These are phyloP conservation scores for Podaxis mareebaensis DNA, from an alignment of 768 basidiomycete genomes.

Conservation along the genomic window DNA sequence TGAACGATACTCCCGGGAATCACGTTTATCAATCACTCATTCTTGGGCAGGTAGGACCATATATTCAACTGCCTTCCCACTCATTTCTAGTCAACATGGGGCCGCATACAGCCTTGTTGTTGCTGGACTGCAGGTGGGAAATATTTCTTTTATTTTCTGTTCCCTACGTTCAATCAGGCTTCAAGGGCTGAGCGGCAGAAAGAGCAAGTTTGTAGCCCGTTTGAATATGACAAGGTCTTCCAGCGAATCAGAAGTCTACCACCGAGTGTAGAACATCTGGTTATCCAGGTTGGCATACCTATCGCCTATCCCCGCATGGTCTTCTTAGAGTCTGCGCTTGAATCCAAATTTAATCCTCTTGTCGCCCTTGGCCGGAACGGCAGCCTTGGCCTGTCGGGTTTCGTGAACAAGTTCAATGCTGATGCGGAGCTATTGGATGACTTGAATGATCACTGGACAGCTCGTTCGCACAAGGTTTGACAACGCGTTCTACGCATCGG, in stretches of 20 bases:
- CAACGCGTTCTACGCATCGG: neutral
- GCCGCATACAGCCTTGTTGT: conserved; percentile 69
- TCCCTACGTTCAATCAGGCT: conserved; percentile 3
- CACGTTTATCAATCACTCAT: conserved; percentile 75
- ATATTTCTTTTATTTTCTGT: conserved; percentile 2
- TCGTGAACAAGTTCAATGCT: conserved; percentile 90
- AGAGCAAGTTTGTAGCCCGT: conserved; percentile 73
- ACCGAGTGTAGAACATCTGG: conserved; percentile 70
- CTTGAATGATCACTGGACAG: conserved; percentile 93
- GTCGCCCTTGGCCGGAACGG: conserved; percentile 71
- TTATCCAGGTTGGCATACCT: conserved; percentile 78
- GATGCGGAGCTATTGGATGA: conserved; percentile 95
- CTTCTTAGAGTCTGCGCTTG: conserved; percentile 78
- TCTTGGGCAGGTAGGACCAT: conserved; percentile 76
- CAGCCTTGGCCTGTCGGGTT: conserved; percentile 67
- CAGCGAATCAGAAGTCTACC: conserved; percentile 62
- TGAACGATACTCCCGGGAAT: conserved; percentile 54
- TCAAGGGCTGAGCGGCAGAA: conserved; percentile 82
- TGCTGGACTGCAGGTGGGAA: conserved; percentile 80
- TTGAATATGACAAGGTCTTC: conserved; percentile 77
- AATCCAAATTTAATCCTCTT: conserved; percentile 84
- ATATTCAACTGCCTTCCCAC: conserved; percentile 78
- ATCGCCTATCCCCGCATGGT: conserved; percentile 95
- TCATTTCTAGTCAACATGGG: conserved; percentile 82
- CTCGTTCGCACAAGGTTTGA: conserved; percentile 71